A percentile compares a stretch with the other conserved stretches of the same genome.
Evolutionary conservation across 108 stramenopile genomes (phyloP).

Genomic region (Heterococcus sp.): DNA sequence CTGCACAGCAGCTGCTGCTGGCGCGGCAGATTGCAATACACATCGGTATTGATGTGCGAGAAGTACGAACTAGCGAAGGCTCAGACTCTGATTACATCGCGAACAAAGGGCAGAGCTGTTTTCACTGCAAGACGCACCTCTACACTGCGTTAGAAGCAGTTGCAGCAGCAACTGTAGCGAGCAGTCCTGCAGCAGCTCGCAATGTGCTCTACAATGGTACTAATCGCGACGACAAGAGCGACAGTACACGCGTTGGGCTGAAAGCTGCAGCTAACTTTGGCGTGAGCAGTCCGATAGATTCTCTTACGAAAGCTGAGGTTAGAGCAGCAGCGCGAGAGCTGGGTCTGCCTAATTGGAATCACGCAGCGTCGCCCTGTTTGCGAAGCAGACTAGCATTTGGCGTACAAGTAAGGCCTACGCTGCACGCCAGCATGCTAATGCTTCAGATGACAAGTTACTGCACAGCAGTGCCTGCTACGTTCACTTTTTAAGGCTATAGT

Average conservation of each 20-base stretch:
- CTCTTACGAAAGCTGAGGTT: conserved; percentile 64
- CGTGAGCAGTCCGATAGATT: conserved; percentile 61
- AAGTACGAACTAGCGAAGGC: conserved; percentile 73
- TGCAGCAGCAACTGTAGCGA: conserved; percentile 49
- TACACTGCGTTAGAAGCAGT: conserved; percentile 73
- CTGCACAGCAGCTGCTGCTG: too few relatives aligned
- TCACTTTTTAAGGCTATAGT: too few relatives aligned
- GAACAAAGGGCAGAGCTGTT: conserved; percentile 82
- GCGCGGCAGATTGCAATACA: conserved; percentile 66
- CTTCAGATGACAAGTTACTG: too few relatives aligned
- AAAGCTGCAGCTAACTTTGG: conserved; percentile 50
- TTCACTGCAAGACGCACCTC: conserved; percentile 89
- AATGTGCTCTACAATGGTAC: conserved; percentile 85
- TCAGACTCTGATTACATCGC: conserved; percentile 69
- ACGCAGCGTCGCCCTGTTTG: conserved; percentile 85
- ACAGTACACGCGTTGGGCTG: conserved; percentile 71
- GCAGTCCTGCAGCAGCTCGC: conserved; percentile 4
- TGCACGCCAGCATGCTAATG: too few relatives aligned
- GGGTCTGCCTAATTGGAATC: conserved; percentile 80
- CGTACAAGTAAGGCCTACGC: too few relatives aligned
- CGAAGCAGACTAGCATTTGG: conserved; percentile 83
- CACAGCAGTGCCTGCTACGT: too few relatives aligned
- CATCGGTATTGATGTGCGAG: conserved; percentile 65
- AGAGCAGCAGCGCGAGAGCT: conserved; percentile 45
- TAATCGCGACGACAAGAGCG: conserved; percentile 77